Conservation (phyloP, 106 monocot genomes). For the Chionographis japonica region DNA sequence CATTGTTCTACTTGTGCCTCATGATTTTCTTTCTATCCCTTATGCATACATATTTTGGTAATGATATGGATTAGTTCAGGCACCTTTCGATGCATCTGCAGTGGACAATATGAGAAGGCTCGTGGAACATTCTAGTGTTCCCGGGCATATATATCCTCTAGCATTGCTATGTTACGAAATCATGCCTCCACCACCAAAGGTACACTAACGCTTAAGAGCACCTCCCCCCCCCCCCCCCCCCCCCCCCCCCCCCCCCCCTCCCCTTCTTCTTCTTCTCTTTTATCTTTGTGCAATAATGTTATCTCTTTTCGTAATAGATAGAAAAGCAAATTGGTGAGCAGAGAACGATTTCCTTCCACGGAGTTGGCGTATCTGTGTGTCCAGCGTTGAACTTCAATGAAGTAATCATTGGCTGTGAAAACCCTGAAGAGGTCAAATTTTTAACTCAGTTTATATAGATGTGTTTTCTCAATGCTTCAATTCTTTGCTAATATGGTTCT, state of each 20-base stretch:
- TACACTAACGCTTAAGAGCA: conserved; percentile 5
- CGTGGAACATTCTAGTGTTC: conserved; percentile 56
- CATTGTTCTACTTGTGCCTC: not conserved
- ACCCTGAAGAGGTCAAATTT: conserved; percentile 55
- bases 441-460: conserved; percentile 1
- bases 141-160: conserved; percentile 83
- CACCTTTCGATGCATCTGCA: conserved; percentile 81
- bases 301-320: conserved; percentile 33
- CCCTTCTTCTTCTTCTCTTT: not conserved
- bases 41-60: not conserved
- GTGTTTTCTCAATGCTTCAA: not conserved
- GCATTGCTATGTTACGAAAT: conserved; percentile 76
- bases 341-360: conserved; percentile 76
- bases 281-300: not conserved
- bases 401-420: conserved; percentile 26
- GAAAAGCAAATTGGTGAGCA: conserved; percentile 90
- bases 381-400: conserved; percentile 50
- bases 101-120: conserved; percentile 96
- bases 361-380: conserved; percentile 69
- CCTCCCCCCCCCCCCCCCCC: too few species aligned
- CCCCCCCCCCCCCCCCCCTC: too few species aligned
- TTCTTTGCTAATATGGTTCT: not conserved
- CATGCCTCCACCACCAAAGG: conserved; percentile 94
- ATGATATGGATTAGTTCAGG: conserved; percentile 32
- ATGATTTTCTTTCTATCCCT: not conserved